Evolutionary conservation across 768 basidiomycete species (phyloP), one percentile per base, ranked within the genome.

Genomic region (Auricularia sp.): DNA sequence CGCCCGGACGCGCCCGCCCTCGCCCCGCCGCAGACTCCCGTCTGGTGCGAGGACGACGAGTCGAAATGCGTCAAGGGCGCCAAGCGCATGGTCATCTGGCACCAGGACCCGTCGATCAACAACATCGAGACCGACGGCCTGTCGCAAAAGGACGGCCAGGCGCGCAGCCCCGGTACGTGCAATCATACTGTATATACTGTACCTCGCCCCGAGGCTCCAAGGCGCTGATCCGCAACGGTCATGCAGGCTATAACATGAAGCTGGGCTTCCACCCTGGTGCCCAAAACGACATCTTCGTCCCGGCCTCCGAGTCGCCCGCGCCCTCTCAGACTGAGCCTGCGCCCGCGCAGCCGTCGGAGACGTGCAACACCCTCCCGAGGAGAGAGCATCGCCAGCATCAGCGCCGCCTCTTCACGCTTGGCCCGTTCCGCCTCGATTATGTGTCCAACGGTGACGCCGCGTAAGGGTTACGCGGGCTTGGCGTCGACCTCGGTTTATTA

Each of bases 241-340:
- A 0, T n/a, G 8, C 24, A 59, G 56, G 56, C 51, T 64, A 64
- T 2, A 64, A 64, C 45, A 37, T 51, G 63, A 64, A 64, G 63
- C 59, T 64, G 47, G 63, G 63, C 2, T 64, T 64, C 33, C 45
- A 21, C 7, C 34, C 42, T 4, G 63, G 63, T 3, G 63, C 63
- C 16, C 63, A 64, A 45, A 64, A 64, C 63, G 63, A 64, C 47
- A 64, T 64, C 39, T 64, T 64, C 63, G 10, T 63, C 10, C 18
- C 34, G 8, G 13, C 7, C 6, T 51, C 47, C 47, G 47, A 16
- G 1, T 51, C 47, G 47, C 47, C 13, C 7, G 44, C 37, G 2
- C 47, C 47, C 18, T 21, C 47, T 11, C 18, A 10, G 44, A 45
- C 44, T 45, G 24, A 29, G 33, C 16, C 29, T 33, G 11, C 56